phyloP scores from a whole-genome alignment of 192 early-diverging fungal species.

The Coemansia sp. region DNA sequence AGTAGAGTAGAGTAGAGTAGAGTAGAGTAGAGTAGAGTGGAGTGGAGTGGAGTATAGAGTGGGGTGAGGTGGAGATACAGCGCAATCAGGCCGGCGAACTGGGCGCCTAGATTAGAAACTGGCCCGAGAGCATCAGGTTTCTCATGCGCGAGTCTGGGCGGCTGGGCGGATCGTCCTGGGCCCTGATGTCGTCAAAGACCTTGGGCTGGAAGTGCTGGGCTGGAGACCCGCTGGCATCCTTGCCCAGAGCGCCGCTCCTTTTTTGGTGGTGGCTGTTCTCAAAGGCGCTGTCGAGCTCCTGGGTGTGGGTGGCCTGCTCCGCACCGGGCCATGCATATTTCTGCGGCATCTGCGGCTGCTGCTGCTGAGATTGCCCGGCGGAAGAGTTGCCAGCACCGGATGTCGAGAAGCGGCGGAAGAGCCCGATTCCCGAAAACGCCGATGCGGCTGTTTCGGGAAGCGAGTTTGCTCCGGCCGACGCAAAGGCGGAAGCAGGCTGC shows the following conservation, averaged over 20 bases:
- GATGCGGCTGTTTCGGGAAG: constrained; percentile 14
- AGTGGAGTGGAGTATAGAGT: too few species aligned
- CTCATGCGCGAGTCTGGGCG: constrained; percentile 46
- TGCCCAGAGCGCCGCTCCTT: background rate
- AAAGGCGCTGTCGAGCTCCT: too few species aligned
- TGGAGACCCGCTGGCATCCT: background rate
- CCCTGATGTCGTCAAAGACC: constrained; percentile 20
- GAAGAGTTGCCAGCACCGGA: constrained; percentile 12
- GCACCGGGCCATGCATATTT: too few species aligned
- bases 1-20: too few species aligned
- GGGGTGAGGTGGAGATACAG: too few species aligned
- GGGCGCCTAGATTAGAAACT: constrained; percentile 45
- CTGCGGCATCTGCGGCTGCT: too few species aligned
- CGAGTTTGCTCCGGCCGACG: constrained; percentile 6
- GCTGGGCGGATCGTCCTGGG: constrained; percentile 27
- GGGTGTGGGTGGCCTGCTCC: too few species aligned
- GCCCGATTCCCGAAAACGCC: constrained; percentile 31
- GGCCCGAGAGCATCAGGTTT: constrained; percentile 46
- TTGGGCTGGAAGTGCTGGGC: constrained; percentile 17
- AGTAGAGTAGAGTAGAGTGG: too few species aligned
- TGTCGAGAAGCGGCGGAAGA: constrained; percentile 38
- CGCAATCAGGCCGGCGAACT: too few species aligned
- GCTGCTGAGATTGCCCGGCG: too few species aligned
- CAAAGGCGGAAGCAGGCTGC: background rate
- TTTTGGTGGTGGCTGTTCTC: constrained; percentile 1